Percentiles rank a stretch among this genome's conserved stretches.
These are phyloP conservation scores for Cladosporium sphaerospermum DNA, from an alignment of 2,329 filamentous ascomycete genomes.

Conservation along the genomic window DNA sequence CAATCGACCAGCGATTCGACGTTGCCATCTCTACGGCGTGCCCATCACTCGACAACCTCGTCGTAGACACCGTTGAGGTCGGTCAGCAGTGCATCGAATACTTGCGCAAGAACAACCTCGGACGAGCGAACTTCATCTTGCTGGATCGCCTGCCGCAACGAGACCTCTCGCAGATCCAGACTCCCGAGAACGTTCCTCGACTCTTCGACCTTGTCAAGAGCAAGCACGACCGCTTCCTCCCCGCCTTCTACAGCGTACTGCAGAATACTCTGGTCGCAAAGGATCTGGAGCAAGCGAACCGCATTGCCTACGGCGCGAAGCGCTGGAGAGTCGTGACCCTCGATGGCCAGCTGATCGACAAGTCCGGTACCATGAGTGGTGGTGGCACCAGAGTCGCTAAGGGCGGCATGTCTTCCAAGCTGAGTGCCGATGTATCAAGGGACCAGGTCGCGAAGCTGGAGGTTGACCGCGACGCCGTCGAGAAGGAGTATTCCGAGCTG, in stretches of 20 bases:
- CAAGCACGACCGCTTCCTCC: slow-evolving; percentile 78
- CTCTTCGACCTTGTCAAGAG: slow-evolving; percentile 88
- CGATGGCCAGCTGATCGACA: slow-evolving; percentile 92
- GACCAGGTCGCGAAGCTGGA: slow-evolving; percentile 87
- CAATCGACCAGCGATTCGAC: slow-evolving; percentile 90
- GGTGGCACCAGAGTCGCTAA: slow-evolving; percentile 85
- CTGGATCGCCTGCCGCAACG: slow-evolving; percentile 77
- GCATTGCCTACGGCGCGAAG: slow-evolving; percentile 89
- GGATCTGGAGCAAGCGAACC: slow-evolving; percentile 90
- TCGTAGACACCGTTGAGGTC: slow-evolving; percentile 91
- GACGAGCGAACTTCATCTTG: slow-evolving; percentile 93
- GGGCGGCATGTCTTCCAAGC: slow-evolving; percentile 94
- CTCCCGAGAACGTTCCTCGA: slow-evolving; percentile 84
- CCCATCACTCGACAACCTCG: slow-evolving; percentile 85
- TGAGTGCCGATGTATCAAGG: slow-evolving; percentile 77
- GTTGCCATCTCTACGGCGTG: slow-evolving; percentile 98
- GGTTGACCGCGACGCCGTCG: slow-evolving; percentile 74
- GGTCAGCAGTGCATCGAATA: slow-evolving; percentile 98
- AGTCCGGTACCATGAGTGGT: slow-evolving; percentile 97
- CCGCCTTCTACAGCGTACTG: slow-evolving; percentile 91
- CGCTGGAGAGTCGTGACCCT: slow-evolving; percentile 96
- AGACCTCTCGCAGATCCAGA: slow-evolving; percentile 73
- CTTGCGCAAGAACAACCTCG: slow-evolving; percentile 92
- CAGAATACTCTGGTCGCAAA: slow-evolving; percentile 91
- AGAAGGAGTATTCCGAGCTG: slow-evolving; percentile 75